phyloP scores from a whole-genome alignment of 1,139 yeast genomes.

The Candida gigantensis region DNA sequence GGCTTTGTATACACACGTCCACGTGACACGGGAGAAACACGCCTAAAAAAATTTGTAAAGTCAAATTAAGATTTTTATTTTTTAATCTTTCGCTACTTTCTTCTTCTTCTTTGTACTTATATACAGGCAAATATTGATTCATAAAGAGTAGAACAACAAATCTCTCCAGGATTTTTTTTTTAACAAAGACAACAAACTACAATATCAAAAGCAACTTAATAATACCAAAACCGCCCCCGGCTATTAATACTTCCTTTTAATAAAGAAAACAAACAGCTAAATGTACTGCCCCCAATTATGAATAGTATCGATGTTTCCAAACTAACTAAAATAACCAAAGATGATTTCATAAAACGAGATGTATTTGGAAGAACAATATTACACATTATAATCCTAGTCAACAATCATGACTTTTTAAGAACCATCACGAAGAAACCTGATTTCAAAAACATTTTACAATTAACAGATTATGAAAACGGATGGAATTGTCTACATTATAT shows the following conservation, averaged over 20 bases:
- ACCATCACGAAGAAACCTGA: slow-evolving; percentile 51
- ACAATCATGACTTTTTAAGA: slow-evolving; percentile 47
- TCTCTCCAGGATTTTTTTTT: too few relatives aligned
- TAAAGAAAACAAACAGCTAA: neutral
- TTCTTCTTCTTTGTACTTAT: too few relatives aligned
- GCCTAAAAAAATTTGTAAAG: too few relatives aligned
- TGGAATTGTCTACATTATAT: slow-evolving; percentile 83
- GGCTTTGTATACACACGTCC: too few relatives aligned
- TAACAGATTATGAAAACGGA: slow-evolving; percentile 72
- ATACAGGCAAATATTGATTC: too few relatives aligned
- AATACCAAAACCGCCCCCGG: too few relatives aligned
- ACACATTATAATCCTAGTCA: slow-evolving; percentile 58
- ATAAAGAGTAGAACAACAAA: too few relatives aligned
- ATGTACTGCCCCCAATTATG: slow-evolving; percentile 15
- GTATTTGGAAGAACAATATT: slow-evolving; percentile 71
- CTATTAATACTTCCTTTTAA: neutral
- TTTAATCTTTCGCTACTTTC: too few relatives aligned
- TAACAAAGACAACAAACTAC: too few relatives aligned
- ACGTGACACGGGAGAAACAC: too few relatives aligned
- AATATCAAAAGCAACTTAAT: too few relatives aligned
- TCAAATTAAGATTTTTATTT: too few relatives aligned
- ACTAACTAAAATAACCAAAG: slow-evolving; percentile 31
- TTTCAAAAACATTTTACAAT: slow-evolving; percentile 32
- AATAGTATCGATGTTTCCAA: slow-evolving; percentile 12
- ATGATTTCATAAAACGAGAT: slow-evolving; percentile 57